Evolutionary conservation across 805 yeast species (phyloP), one percentile per base, ranked within the genome.

Genomic region (Lachancea fermentati): DNA sequence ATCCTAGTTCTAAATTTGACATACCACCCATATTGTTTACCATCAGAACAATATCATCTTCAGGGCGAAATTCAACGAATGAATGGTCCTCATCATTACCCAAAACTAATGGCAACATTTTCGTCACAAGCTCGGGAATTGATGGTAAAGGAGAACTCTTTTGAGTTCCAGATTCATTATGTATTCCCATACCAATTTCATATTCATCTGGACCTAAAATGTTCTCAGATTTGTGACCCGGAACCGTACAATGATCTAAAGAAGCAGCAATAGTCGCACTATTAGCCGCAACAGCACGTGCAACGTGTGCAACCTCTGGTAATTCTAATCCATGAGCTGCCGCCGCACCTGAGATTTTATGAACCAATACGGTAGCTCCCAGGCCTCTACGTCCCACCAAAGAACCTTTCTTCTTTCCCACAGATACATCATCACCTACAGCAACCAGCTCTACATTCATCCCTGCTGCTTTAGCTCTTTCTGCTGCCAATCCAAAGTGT

Each of bases 181-280:
- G 96, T 44, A 87, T 87, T 22, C 96, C 96, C 76, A 87, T 79
- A 11, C 96, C 96, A 43, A 87, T 72, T 60, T 87, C 96, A 47
- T 81, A 80, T 58, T 82, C 84, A 46, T 78, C 67, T 8, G 63
- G 69, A 13, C 66, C 71, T 41, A 84, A 69, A 39, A 58, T 49
- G 18, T 67, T 64, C 49, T 71, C 78, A 36, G 67, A 68, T 38
- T 68, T 72, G 51, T 80, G 74, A 3, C 93, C 93, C 5, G 96
- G 96, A 22, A 87, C 88, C 15, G 82, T 75, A 33, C 88, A 84
- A 51, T 88, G 85, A 51, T 83, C 94, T 47, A 87, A 69, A 2
- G 93, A 81, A 2, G 91, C 87, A 32, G 91, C 93, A 54, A 87
- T 75, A 4, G 96, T 86, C 32, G 81, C 95, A 47, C 83, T 54